These are phyloP conservation scores for Paragyromitra xinjiangensis DNA, from an alignment of 495 filamentous ascomycete species.

Conservation along the genomic window DNA sequence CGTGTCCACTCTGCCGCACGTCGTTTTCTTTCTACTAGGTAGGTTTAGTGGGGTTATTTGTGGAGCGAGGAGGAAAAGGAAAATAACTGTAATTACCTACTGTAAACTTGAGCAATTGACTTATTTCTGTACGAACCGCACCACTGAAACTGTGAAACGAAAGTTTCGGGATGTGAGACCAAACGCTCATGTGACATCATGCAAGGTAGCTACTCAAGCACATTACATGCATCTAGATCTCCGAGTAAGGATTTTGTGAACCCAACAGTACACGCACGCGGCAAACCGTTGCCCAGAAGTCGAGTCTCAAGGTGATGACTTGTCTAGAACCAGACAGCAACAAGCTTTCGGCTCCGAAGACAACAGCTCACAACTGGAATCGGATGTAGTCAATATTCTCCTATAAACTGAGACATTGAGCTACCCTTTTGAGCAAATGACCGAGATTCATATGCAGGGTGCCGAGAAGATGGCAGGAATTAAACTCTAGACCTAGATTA, in stretches of 20 bases:
- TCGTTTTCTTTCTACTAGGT: conserved; percentile 54
- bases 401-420: no score
- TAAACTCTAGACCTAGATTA: not conserved
- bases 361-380: no score
- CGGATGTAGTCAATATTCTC: no score
- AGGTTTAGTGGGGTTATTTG: not conserved
- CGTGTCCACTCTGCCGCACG: conserved; percentile 78
- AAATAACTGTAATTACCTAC: not conserved
- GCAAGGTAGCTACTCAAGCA: not conserved
- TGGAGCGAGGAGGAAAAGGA: not conserved
- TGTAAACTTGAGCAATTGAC: not conserved
- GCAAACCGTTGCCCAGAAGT: not conserved
- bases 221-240: not conserved
- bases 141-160: not conserved
- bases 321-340: not conserved
- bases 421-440: no score
- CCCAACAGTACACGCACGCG: not conserved
- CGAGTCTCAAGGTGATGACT: not conserved
- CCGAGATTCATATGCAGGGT: no score
- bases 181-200: not conserved
- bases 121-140: not conserved
- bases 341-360: not conserved
- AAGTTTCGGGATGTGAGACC: not conserved
- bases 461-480: not conserved
- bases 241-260: not conserved